Percentiles rank a stretch among this genome's conserved stretches.
Evolutionary conservation across 2,329 filamentous ascomycete genomes (phyloP).

Genomic region (Alternaria sp.): DNA sequence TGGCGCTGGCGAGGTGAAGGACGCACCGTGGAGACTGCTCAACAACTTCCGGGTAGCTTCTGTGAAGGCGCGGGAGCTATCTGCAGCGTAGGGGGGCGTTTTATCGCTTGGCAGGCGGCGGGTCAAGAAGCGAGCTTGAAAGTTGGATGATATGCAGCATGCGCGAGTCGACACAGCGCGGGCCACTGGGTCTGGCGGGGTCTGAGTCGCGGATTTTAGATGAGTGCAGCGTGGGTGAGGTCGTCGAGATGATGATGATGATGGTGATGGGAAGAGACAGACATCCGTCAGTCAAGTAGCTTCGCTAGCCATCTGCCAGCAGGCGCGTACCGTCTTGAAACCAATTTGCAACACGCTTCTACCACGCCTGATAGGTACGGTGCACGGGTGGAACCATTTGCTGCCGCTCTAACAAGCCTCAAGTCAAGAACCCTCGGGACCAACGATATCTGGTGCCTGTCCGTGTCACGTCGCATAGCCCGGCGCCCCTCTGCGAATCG

Average conservation of each 20-base stretch:
- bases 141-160: slow-evolving; percentile 23
- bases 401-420: neutral
- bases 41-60: slow-evolving; percentile 28
- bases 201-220: slow-evolving; percentile 18
- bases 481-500: neutral
- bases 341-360: slow-evolving; percentile 36
- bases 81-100: slow-evolving; percentile 46
- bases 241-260: neutral
- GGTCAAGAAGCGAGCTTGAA: slow-evolving; percentile 43
- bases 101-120: slow-evolving; percentile 47
- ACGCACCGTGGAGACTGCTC: slow-evolving; percentile 29
- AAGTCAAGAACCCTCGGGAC: neutral
- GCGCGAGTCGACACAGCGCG: slow-evolving; percentile 31
- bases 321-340: slow-evolving; percentile 39
- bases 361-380: slow-evolving; percentile 29
- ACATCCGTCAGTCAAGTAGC: slow-evolving; percentile 1
- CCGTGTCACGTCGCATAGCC: neutral
- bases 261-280: slow-evolving; percentile 16
- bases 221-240: neutral
- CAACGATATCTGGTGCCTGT: neutral
- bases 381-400: neutral
- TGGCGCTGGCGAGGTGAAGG: slow-evolving; percentile 10
- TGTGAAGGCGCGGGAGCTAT: slow-evolving; percentile 35
- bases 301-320: neutral
- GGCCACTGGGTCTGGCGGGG: slow-evolving; percentile 25